Percentiles rank a stretch among this genome's conserved stretches.
phyloP scores from a whole-genome alignment of 2,329 filamentous ascomycete genomes.

The Acrodontium crateriforme region DNA sequence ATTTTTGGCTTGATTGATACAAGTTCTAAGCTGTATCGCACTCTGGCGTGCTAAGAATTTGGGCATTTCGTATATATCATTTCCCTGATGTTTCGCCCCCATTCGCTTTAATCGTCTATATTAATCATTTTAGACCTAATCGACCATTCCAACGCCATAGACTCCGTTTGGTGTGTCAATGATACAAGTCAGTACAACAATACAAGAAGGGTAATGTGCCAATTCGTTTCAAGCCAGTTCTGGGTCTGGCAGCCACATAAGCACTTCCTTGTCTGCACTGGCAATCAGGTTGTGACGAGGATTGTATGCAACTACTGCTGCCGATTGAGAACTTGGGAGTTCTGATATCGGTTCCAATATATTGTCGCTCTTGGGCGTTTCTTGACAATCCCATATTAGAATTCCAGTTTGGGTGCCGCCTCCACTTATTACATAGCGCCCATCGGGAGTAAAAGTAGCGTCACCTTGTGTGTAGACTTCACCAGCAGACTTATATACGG shows the following conservation, averaged over 20 bases:
- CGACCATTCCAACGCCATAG: too few species aligned
- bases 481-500: conserved; percentile 24
- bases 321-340: conserved; percentile 49
- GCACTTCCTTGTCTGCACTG: conserved; percentile 68
- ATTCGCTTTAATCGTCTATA: too few species aligned
- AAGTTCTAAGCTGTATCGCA: too few species aligned
- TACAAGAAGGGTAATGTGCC: too few species aligned
- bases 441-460: conserved; percentile 79
- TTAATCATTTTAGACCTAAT: too few species aligned
- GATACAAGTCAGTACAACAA: too few species aligned
- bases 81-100: too few species aligned
- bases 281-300: conserved; percentile 85
- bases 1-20: too few species aligned
- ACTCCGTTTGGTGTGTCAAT: too few species aligned
- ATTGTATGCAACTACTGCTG: conserved; percentile 72
- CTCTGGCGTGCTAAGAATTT: too few species aligned
- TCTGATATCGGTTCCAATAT: conserved; percentile 49
- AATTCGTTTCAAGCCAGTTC: conserved; percentile 20
- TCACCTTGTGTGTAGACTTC: conserved; percentile 45
- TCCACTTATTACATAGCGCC: conserved; percentile 77
- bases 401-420: conserved; percentile 50
- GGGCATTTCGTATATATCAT: too few species aligned
- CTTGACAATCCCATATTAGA: conserved; percentile 72
- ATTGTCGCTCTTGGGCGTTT: conserved; percentile 41
- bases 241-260: conserved; percentile 34